Percentiles rank a stretch among this genome's conserved stretches.
These are phyloP conservation scores for Ophiostoma sp. DNA, from an alignment of 2,329 filamentous ascomycete species.

Conservation along the genomic window DNA sequence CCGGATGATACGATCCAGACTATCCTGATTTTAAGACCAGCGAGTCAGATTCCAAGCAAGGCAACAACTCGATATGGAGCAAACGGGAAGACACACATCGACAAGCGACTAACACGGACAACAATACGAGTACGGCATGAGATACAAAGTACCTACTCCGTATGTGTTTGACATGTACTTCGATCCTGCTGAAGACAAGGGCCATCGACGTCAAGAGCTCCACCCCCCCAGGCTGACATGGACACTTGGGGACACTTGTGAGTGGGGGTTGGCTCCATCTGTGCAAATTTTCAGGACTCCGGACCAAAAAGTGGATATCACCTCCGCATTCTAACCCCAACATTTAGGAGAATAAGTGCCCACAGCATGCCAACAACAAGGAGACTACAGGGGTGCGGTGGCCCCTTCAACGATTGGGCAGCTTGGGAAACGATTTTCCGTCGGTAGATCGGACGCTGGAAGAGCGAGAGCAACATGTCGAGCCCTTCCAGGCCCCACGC, in stretches of 20 bases:
- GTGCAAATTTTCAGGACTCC: constrained; percentile 5
- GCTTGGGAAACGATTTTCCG: constrained; percentile 14
- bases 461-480: background rate
- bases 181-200: background rate
- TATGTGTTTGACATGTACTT: background rate
- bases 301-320: constrained; percentile 12
- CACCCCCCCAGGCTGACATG: background rate
- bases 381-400: too few relatives aligned
- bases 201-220: background rate
- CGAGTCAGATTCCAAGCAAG: background rate
- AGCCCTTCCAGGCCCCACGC: background rate
- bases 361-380: background rate
- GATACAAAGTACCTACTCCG: background rate
- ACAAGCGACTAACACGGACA: background rate
- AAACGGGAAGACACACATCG: background rate
- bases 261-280: background rate
- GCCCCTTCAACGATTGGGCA: background rate
- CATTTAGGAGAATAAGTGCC: background rate
- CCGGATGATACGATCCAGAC: background rate
- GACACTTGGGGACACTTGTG: background rate
- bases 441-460: background rate
- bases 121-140: background rate
- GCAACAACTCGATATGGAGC: background rate
- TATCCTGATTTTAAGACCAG: background rate
- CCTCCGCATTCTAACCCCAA: constrained; percentile 3